These are phyloP conservation scores for Nitzschia sp. DNA, from an alignment of 108 stramenopile species.

Conservation along the genomic window DNA sequence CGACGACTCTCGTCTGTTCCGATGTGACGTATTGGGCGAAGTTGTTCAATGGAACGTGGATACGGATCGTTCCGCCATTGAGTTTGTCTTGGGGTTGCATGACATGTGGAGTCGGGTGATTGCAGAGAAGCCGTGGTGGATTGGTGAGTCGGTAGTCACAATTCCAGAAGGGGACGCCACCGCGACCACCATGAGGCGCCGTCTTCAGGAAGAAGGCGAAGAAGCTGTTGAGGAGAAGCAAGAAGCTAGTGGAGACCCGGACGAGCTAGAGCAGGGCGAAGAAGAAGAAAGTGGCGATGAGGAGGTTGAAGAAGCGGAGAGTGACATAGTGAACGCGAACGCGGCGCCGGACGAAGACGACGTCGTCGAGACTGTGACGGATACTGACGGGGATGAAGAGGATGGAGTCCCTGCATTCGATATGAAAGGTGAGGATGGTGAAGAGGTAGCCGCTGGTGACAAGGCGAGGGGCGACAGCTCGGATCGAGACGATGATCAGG, in stretches of 20 bases:
- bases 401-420: slow-evolving; percentile 15
- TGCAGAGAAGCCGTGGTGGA: slow-evolving; percentile 52
- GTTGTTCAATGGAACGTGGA: slow-evolving; percentile 70
- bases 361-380: slow-evolving; percentile 1
- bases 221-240: slow-evolving; percentile 18
- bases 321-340: background rate
- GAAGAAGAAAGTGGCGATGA: slow-evolving; percentile 16
- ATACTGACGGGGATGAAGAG: slow-evolving; percentile 16
- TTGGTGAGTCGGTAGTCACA: slow-evolving; percentile 46
- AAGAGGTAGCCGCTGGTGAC: slow-evolving; percentile 21
- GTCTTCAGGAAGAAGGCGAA: slow-evolving; percentile 23
- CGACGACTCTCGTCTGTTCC: slow-evolving; percentile 73
- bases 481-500: slow-evolving; percentile 36
- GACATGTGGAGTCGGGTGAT: slow-evolving; percentile 85
- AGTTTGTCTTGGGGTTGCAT: slow-evolving; percentile 75
- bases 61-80: slow-evolving; percentile 59
- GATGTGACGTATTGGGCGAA: slow-evolving; percentile 82
- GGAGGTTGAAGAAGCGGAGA: slow-evolving; percentile 3
- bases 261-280: slow-evolving; percentile 21
- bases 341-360: slow-evolving; percentile 1
- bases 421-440: slow-evolving; percentile 19
- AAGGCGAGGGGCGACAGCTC: slow-evolving; percentile 33
- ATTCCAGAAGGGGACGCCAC: slow-evolving; percentile 28
- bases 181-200: background rate
- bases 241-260: slow-evolving; percentile 6